Conservation (phyloP, 2,329 filamentous ascomycete species). For the Fusarium protoensiforme region DNA sequence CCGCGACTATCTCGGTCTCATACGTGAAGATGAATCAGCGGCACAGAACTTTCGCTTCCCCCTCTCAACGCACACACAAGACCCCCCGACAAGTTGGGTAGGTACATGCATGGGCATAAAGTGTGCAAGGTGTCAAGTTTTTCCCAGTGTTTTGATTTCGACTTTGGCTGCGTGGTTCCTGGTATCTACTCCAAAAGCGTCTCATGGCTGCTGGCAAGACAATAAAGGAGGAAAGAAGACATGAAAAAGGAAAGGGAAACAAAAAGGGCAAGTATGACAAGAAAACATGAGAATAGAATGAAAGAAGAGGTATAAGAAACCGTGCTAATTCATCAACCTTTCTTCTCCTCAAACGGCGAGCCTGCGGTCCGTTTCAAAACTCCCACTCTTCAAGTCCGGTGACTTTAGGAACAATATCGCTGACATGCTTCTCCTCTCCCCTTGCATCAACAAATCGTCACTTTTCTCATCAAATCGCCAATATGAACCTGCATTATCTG, state of each 20-base stretch:
- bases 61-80: neutral
- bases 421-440: neutral
- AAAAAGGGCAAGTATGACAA: neutral
- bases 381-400: conserved; percentile 5
- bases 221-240: neutral
- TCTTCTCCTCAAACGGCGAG: conserved; percentile 21
- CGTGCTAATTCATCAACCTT: conserved; percentile 1
- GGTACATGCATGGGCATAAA: neutral
- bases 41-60: neutral
- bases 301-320: conserved; percentile 6
- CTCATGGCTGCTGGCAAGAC: conserved; percentile 1
- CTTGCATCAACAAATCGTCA: neutral
- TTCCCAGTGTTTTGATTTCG: conserved; percentile 7
- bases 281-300: neutral
- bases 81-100: neutral
- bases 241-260: neutral
- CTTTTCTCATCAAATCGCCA: neutral
- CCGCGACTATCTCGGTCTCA: neutral
- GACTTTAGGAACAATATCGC: neutral
- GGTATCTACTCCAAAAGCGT: conserved; percentile 27
- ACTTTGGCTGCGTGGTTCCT: conserved; percentile 9
- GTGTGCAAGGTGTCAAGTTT: neutral
- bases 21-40: neutral
- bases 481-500: neutral
- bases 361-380: conserved; percentile 27